phyloP scores from a whole-genome alignment of 495 filamentous ascomycete species.

The Aspergillus campestris region DNA sequence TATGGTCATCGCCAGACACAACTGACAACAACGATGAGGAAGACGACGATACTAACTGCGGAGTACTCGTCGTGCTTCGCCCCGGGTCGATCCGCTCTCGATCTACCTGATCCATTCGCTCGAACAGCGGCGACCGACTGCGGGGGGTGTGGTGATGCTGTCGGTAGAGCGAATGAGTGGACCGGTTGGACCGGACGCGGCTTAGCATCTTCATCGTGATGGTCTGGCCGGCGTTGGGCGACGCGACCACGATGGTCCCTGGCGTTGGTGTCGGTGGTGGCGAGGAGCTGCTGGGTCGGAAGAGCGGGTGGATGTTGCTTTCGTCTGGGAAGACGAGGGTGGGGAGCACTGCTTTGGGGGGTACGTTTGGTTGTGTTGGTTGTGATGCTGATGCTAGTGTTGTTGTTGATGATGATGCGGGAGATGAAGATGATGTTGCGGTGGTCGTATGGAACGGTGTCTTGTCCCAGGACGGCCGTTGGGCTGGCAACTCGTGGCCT shows the following conservation, averaged over 20 bases:
- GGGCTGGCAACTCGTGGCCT: too few relatives aligned
- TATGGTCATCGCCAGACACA: too few relatives aligned
- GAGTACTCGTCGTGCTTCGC: neutral
- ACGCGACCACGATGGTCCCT: slow-evolving; percentile 62
- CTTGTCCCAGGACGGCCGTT: too few relatives aligned
- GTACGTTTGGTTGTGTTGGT: slow-evolving; percentile 12
- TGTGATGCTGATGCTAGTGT: slow-evolving; percentile 12
- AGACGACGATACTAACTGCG: neutral
- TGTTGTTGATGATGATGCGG: slow-evolving; percentile 10
- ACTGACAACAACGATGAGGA: too few relatives aligned
- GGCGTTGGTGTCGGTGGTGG: slow-evolving; percentile 60
- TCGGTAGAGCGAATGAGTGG: slow-evolving; percentile 27
- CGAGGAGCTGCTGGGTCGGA: slow-evolving; percentile 64
- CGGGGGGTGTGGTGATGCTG: slow-evolving; percentile 7
- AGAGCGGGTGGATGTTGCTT: slow-evolving; percentile 77
- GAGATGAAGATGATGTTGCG: slow-evolving; percentile 2
- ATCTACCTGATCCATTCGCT: slow-evolving; percentile 7
- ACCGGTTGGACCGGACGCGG: slow-evolving; percentile 59
- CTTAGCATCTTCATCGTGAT: slow-evolving; percentile 53
- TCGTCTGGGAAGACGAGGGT: slow-evolving; percentile 37
- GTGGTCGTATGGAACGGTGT: too few relatives aligned
- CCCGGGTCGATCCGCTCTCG: neutral
- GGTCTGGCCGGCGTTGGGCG: slow-evolving; percentile 59
- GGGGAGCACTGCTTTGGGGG: slow-evolving; percentile 4
- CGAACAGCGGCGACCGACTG: slow-evolving; percentile 19